Base-by-base conservation (phyloP, 75 land plant species). In the Pinus tabuliformis region DNA sequence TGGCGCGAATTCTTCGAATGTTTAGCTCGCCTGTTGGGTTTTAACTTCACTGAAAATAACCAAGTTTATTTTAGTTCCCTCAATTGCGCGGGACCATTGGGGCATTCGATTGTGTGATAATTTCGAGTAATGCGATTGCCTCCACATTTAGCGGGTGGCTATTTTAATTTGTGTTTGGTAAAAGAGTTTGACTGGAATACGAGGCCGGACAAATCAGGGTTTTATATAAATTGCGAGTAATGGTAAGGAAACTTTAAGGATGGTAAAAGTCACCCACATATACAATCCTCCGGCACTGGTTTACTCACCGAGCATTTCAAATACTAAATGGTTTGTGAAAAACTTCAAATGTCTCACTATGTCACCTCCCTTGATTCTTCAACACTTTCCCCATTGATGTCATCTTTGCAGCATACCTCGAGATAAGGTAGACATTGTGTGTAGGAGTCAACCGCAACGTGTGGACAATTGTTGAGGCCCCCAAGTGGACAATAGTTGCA, bases 1-100 rank as follows among this genome's bases (percentile, higher is more conserved):
- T 68, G 21, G 72, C 72, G 72, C 72, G 24, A 68, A 68, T 39
- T 42, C 68, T 64, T 68, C 72, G 22, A n/a, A 42, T 21, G n/a
- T 65, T 65, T 62, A 2, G 13, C 54, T 49, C 12, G 54, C 9
- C 54, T 49, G 54, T 49, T 49, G 54, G 54, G 12, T 9, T 49
- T 9, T 9, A 49, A 49, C 54, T 49, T 49, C 54, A 9, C 12
- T 1, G 9, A 39, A 39, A 8, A 49, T 11, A 49, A 49, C 54
- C 12, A 11, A 11, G 12, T 49, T 49, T 45, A 8, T 45, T 0
- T 49, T 1, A 49, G 54, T 49, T 8, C 54, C 54, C 12, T 49
- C 9, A 1, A 49, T 49, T 49, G 54, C 54, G 54, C 54, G 13
- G 54, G 54, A 49, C 13, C 54, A 49, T 49, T 11, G 54, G 54